Conservation (phyloP, 2,329 filamentous ascomycete species). For the Bipolaris sorokiniana region DNA sequence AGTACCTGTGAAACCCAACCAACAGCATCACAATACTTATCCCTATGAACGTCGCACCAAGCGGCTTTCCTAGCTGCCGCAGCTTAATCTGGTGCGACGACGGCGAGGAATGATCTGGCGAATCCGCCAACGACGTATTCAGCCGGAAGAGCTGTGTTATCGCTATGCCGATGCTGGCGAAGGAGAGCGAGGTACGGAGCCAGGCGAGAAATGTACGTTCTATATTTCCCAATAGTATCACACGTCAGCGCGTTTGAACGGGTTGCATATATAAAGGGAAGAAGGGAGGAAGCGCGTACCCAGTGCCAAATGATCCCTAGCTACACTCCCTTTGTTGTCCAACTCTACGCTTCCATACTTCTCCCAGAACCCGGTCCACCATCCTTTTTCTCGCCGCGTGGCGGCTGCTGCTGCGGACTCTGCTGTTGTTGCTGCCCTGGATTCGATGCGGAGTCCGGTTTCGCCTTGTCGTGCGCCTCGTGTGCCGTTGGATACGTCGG, state of each 20-base stretch:
- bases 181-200: constrained; percentile 81
- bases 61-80: constrained; percentile 43
- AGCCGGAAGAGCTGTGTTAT: constrained; percentile 85
- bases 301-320: constrained; percentile 79
- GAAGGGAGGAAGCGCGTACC: constrained; percentile 56
- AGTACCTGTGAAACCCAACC: constrained; percentile 79
- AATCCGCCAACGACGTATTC: constrained; percentile 65
- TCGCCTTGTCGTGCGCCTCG: neutral
- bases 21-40: constrained; percentile 77
- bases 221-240: constrained; percentile 40
- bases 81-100: constrained; percentile 27
- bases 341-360: constrained; percentile 73
- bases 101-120: neutral
- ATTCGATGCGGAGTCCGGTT: neutral
- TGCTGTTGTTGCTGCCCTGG: constrained; percentile 16
- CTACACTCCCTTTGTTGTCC: constrained; percentile 85
- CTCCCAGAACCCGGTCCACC: constrained; percentile 63
- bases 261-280: neutral
- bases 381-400: constrained; percentile 43
- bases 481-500: neutral
- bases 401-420: constrained; percentile 31
- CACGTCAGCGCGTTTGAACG: too few relatives aligned
- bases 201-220: constrained; percentile 86
- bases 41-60: constrained; percentile 74
- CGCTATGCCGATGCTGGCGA: constrained; percentile 81